Evolutionary conservation across 1,284 basidiomycete genomes (phyloP).

Genomic region (Cryptococcus hybrid): DNA sequence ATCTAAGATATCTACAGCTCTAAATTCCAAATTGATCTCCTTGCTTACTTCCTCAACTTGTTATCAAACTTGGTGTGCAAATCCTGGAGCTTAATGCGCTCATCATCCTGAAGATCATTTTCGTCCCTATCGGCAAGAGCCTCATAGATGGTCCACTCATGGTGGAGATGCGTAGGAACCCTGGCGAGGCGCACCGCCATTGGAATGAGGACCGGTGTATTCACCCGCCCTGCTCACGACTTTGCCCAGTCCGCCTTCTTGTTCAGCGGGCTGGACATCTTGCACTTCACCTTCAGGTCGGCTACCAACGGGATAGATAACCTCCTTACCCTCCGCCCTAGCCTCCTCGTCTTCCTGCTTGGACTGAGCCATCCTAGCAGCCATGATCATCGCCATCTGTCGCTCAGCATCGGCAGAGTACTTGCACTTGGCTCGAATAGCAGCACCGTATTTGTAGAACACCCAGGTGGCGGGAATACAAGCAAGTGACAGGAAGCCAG

Average conservation of each 20-base stretch:
- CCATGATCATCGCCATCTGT: conserved; percentile 41
- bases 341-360: conserved; percentile 21
- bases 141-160: conserved; percentile 34
- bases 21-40: not conserved
- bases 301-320: not conserved
- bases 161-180: conserved; percentile 16
- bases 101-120: conserved; percentile 36
- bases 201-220: conserved; percentile 1
- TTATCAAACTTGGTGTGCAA: conserved; percentile 33
- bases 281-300: not conserved
- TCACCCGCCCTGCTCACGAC: conserved; percentile 9
- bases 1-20: too few relatives aligned
- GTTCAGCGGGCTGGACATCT: conserved; percentile 14
- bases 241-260: conserved; percentile 15
- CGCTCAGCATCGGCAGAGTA: conserved; percentile 43
- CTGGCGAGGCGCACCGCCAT: conserved; percentile 2
- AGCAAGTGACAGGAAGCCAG: conserved; percentile 59
- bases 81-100: conserved; percentile 27
- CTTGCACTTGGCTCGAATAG: conserved; percentile 59
- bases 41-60: conserved; percentile 18
- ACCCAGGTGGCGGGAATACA: conserved; percentile 60
- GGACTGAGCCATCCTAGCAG: conserved; percentile 26
- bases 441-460: conserved; percentile 57
- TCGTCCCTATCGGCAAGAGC: conserved; percentile 37
- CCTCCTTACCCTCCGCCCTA: conserved; percentile 7